A percentile compares a stretch with the other conserved stretches of the same genome.
Evolutionary conservation across 805 yeast genomes (phyloP).

Genomic region (Blastobotrys parvus): DNA sequence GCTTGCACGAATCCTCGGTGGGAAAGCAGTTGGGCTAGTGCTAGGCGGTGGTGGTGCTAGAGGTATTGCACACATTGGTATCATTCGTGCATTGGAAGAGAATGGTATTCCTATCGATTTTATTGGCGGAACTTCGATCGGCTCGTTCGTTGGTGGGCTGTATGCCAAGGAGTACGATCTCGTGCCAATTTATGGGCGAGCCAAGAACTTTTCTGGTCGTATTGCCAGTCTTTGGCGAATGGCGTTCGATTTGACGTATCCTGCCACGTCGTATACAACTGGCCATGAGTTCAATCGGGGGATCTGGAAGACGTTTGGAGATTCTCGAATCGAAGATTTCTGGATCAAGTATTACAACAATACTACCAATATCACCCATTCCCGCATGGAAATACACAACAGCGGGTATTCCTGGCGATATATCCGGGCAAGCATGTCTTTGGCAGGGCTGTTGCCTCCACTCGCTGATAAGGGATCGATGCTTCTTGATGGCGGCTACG

Average conservation of each 20-base stretch:
- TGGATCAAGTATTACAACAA: slow-evolving; percentile 87
- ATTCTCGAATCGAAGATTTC: slow-evolving; percentile 86
- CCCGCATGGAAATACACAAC: slow-evolving; percentile 89
- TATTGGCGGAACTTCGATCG: slow-evolving; percentile 95
- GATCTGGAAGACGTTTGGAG: slow-evolving; percentile 94
- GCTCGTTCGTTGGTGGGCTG: slow-evolving; percentile 90
- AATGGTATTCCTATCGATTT: slow-evolving; percentile 89
- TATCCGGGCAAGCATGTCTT: slow-evolving; percentile 91
- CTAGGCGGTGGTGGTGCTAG: slow-evolving; percentile 98
- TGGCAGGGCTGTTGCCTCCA: slow-evolving; percentile 85
- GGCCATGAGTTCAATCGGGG: slow-evolving; percentile 97
- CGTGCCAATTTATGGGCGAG: slow-evolving; percentile 84
- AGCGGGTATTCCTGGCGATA: slow-evolving; percentile 94
- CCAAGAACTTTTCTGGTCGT: slow-evolving; percentile 78
- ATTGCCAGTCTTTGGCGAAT: slow-evolving; percentile 82
- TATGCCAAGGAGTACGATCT: slow-evolving; percentile 88
- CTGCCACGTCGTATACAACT: slow-evolving; percentile 88
- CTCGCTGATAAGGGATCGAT: slow-evolving; percentile 82
- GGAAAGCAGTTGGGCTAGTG: slow-evolving; percentile 89
- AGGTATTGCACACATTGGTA: slow-evolving; percentile 87
- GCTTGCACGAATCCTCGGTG: slow-evolving; percentile 80
- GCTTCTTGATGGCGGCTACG: slow-evolving; percentile 94
- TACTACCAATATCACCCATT: slow-evolving; percentile 90
- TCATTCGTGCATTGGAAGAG: slow-evolving; percentile 83
- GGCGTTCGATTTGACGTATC: slow-evolving; percentile 78